Base-by-base conservation (phyloP, 208 protist genomes). In the Crithidia bombi region DNA sequence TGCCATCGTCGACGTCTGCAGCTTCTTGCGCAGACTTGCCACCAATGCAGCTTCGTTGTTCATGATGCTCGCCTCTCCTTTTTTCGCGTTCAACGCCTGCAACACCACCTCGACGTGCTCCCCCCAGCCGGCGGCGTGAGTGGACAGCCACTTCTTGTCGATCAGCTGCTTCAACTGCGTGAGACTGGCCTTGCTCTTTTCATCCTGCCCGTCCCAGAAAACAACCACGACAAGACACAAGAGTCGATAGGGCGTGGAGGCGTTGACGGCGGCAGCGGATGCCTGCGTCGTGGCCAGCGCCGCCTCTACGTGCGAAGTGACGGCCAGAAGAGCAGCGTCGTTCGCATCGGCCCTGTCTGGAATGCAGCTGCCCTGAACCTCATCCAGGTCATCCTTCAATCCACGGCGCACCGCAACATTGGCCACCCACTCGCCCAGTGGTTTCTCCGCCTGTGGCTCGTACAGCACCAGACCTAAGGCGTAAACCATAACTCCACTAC, bases 81-180 rank as follows among this genome's bases (percentile, higher is more conserved):
- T 87, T 70, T 93, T 96, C 1, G 86, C 84, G 51, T 91, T 92
- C 6, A 96, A 77, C 15, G 87, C 86, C 65, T 96, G 90, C 26
- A 96, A 47, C n/a, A 91, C 50, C 54, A 93, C 76, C 30, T 91
- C 81, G n/a, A 90, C 70, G 12, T 75, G 69, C 26, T 80, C 49
- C 9, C 38, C 56, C 65, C 57, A 69, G 23, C 6, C 15, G 7
- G 49, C 58, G 14, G 39, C 35, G 47, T 61, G 26, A 12, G 41
- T 43, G 3, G 46, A 26, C 0, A 54, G 15, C 63, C 74, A 70
- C 39, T 66, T 73, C 19, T 51, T 56, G 32, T 87, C 86, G 5
- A 67, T 28, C 26, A 92, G 68, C 65, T 90, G 69, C 51, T 82
- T 79, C 36, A 96, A 76, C 23, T 75, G 62, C n/a, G 75, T 75